Base-by-base conservation (phyloP, 345 rosid species). In the Salix exigua region DNA sequence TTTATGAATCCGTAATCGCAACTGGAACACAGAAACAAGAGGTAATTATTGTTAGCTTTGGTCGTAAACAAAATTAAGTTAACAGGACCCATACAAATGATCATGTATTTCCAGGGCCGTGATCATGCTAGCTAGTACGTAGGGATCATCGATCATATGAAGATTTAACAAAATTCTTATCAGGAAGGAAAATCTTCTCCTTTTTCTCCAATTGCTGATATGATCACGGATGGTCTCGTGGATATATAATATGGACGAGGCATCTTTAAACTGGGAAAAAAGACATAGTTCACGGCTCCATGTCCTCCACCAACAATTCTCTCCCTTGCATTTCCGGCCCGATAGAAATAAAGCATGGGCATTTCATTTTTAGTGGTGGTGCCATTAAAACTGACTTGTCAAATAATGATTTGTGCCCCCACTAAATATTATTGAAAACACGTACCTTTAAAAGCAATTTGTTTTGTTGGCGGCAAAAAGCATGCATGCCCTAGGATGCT, bases 341-440 rank as follows among this genome's bases (percentile, higher is more conserved):
- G 38, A n/a, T n/a, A n/a, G n/a, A 55, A 72, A 77, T 40, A 65
- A 72, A 72, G 75, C 12, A 37, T 23, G 21, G 51, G 60, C 64
- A 62, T 42, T 26, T 71, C 31, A 7, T 17, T 9, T 55, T 55
- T 55, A n/a, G 6, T 64, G 53, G 53, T 5, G 60, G 71, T n/a
- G 26, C 55, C 58, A 71, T 26, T 55, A 50, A 31, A 72, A 71
- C 40, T 25, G 71, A 75, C 17, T 40, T 66, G 80, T 58, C 82
- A 76, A 40, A 50, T 42, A 71, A 74, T 81, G 69, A 84, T 76
- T 73, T 50, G 11, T 60, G 68, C 71, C 76, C 81, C 83, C 83
- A 51, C 75, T 58, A 60, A 48, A 42, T 55, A 70, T 66, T 55
- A 70, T 66, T 30, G 81, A 75, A 68, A 50, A 40, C 44, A 40